Base-by-base conservation (phyloP, 768 basidiomycete species). In the Trametes villosa region DNA sequence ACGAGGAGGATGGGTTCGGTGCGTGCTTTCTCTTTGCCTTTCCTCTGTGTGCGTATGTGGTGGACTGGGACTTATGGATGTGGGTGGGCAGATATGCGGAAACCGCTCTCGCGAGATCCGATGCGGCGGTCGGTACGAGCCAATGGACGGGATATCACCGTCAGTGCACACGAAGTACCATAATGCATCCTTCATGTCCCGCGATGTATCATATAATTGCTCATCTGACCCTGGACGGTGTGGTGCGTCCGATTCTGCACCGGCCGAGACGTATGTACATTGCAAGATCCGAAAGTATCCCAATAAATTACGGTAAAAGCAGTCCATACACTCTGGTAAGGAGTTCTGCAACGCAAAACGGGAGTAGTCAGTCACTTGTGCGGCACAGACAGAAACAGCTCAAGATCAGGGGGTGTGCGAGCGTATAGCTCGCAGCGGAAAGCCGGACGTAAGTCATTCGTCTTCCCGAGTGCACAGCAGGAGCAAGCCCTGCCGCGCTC, bases 1-100 rank as follows among this genome's bases (percentile, higher is more conserved):
- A 92, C 60, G 91, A 95, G 68, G 93, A 95, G 68, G 92, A 96
- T 72, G 94, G 92, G 38, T 96, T 91, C 72, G 94, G 94, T 94
- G 73, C 41, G 46, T n/a, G 31, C 20, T 45, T 44, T 15, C 17
- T 24, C 15, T 38, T 15, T 15, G 13, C 13, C 8, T 34, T 7
- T 11, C 4, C 36, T 15, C 15, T 4, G 36, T 15, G 18, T 18
- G 36, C 36, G 36, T 38, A 15, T 17, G 36, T 29, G 36, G 27
- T 52, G 22, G 27, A 52, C 6, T 29, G 36, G 15, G 15, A 13
- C 41, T 41, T 12, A 31, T 48, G 18, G n/a, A 41, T 47, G 31
- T 15, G 36, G 5, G 36, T 18, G 36, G 36, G 36, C 36, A 83
- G 81, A 83, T 63, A 84, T 92, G 90, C 84, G 90, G 26, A 91